These are phyloP conservation scores for Neospermospora avenae DNA, from an alignment of 2,329 filamentous ascomycete genomes.

Conservation along the genomic window DNA sequence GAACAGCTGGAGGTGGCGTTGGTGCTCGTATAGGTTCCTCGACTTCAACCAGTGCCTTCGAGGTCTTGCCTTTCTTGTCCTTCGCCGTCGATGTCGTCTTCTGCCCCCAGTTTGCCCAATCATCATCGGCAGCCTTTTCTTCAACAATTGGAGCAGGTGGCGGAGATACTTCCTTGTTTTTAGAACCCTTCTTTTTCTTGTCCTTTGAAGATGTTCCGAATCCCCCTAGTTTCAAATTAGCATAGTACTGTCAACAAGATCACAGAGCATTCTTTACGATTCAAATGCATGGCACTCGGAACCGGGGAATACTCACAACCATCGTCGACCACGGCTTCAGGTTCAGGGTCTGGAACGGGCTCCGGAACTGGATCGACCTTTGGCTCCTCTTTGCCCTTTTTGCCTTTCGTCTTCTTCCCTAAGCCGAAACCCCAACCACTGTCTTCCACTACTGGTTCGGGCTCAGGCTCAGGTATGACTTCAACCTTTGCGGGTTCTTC, in stretches of 20 bases:
- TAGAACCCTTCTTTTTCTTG: constrained; percentile 44
- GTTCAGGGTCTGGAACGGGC: constrained; percentile 26
- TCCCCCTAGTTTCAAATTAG: constrained; percentile 13
- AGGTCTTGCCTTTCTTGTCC: constrained; percentile 25
- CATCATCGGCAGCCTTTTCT: constrained; percentile 29
- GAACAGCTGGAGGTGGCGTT: constrained; percentile 34
- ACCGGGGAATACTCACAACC: constrained; percentile 27
- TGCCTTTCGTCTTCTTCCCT: neutral
- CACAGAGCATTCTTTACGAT: constrained; percentile 24
- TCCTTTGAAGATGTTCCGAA: constrained; percentile 36
- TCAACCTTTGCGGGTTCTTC: neutral
- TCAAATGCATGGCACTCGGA: constrained; percentile 21
- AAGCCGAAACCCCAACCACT: constrained; percentile 7
- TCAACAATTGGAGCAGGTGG: constrained; percentile 25
- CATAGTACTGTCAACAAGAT: neutral
- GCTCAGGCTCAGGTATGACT: constrained; percentile 28
- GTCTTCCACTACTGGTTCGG: constrained; percentile 25
- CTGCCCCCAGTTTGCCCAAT: constrained; percentile 32
- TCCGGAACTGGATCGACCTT: constrained; percentile 1
- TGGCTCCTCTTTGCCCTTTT: constrained; percentile 11
- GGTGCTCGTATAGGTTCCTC: constrained; percentile 35
- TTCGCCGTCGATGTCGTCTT: constrained; percentile 30
- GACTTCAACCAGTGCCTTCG: constrained; percentile 31
- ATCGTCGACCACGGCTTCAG: constrained; percentile 30
- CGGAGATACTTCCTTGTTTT: constrained; percentile 23